Evolutionary conservation across 805 yeast genomes (phyloP).

Genomic region (Candida saitoana): DNA sequence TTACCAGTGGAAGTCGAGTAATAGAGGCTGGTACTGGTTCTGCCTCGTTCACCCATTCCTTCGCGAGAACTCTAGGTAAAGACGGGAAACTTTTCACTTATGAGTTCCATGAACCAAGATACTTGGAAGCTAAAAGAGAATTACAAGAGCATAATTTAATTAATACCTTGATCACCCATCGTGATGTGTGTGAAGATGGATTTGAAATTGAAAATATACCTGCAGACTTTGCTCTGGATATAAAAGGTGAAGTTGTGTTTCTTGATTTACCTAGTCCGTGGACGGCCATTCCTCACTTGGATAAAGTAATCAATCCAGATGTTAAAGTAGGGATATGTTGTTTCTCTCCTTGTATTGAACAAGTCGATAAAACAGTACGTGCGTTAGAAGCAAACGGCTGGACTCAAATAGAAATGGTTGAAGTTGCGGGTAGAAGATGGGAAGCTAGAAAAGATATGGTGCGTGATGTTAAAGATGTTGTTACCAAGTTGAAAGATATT

Average conservation of each 20-base stretch:
- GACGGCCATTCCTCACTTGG: conserved; percentile 82
- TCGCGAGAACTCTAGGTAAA: conserved; percentile 69
- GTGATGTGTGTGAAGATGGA: conserved; percentile 91
- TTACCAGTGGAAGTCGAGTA: conserved; percentile 70
- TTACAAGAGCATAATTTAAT: conserved; percentile 67
- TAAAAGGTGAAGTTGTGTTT: conserved; percentile 74
- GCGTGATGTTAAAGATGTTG: conserved; percentile 69
- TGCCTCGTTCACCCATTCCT: conserved; percentile 90
- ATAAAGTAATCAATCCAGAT: conserved; percentile 49
- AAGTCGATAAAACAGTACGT: conserved; percentile 81
- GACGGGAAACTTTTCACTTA: conserved; percentile 71
- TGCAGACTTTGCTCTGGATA: conserved; percentile 14
- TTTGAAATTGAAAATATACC: conserved; percentile 50
- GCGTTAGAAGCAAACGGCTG: conserved; percentile 75
- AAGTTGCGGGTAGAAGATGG: conserved; percentile 78
- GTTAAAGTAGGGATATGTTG: conserved; percentile 76
- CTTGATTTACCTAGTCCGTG: conserved; percentile 96
- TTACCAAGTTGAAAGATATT: conserved; percentile 75
- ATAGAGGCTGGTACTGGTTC: conserved; percentile 99
- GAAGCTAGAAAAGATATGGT: conserved; percentile 90
- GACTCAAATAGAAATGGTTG: conserved; percentile 87
- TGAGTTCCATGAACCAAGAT: conserved; percentile 89
- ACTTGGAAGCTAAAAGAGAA: conserved; percentile 71
- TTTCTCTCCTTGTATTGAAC: conserved; percentile 97
- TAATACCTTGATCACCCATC: conserved; percentile 69